phyloP scores from a whole-genome alignment of 1,284 basidiomycete species.

The Moniliella sp. region DNA sequence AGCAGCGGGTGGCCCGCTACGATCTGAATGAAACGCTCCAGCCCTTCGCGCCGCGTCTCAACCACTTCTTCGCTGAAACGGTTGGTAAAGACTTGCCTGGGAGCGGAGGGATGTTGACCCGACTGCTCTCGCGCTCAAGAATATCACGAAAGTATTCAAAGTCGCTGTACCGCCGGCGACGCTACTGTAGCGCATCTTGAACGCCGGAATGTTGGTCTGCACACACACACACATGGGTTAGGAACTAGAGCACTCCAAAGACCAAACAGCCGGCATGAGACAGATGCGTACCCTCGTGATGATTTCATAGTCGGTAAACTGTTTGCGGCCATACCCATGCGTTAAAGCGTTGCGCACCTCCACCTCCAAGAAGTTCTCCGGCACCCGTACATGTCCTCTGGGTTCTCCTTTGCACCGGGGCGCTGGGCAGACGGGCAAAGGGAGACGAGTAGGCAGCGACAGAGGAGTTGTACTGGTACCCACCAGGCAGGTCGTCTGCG shows the following conservation, averaged over 20 bases:
- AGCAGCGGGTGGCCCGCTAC: constrained; percentile 89
- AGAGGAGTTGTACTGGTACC: neutral
- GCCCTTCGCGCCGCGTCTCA: constrained; percentile 66
- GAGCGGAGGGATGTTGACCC: constrained; percentile 87
- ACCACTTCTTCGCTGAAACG: constrained; percentile 95
- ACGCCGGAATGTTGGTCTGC: constrained; percentile 93
- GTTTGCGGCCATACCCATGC: constrained; percentile 57
- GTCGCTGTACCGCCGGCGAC: constrained; percentile 90
- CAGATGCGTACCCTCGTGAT: constrained; percentile 60
- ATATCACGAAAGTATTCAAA: constrained; percentile 98
- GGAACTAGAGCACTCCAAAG: too few relatives aligned
- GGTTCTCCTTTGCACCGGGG: constrained; percentile 12
- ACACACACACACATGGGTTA: too few relatives aligned
- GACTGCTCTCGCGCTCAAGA: constrained; percentile 79
- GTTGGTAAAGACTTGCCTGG: constrained; percentile 54
- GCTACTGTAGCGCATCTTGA: constrained; percentile 80
- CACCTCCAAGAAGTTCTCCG: constrained; percentile 86
- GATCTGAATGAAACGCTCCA: constrained; percentile 82
- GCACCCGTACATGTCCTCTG: constrained; percentile 85
- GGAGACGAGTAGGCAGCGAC: constrained; percentile 21
- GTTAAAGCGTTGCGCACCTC: constrained; percentile 92
- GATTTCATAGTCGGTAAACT: constrained; percentile 98
- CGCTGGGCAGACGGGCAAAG: constrained; percentile 26
- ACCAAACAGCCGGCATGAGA: neutral
- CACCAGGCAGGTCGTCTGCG: neutral